Base-by-base conservation (phyloP, 2,329 filamentous ascomycete genomes). In the Hypoxylon sp. region DNA sequence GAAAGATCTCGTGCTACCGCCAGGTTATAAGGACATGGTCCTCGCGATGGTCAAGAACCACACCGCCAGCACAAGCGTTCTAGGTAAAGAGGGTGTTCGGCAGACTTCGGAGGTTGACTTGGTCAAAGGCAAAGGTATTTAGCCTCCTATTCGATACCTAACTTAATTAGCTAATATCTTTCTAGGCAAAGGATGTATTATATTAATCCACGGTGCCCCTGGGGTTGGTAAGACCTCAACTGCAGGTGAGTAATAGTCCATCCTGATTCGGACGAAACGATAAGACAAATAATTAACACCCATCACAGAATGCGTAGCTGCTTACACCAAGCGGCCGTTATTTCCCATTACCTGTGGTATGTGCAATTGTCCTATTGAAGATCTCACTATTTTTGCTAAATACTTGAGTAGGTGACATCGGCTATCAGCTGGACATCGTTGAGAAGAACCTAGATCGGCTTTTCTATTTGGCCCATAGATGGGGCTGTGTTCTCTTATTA, bases 141-240 rank as follows among this genome's bases (percentile, higher is more conserved):
- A 3, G 39, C 5, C 53, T 65, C 5, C 28, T 62, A 13, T 30
- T 66, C 2, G 48, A 67, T 24, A 7, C 8, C 11, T 19, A n/a
- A 8, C 7, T n/a, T 39, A 5, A 17, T 52, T 5, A 4, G 7
- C 32, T 30, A 43, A 17, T 37, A 6, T 28, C 15, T 15, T 52
- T 65, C 32, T 26, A 73, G 69, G 73, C 2, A 77, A 77, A 30
- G 75, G 76, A 0, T 67, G 76, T 0, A 72, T 78, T 1, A 70
- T 78, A 1, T 65, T 78, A 0, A 61, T 78, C 0, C 74, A 77
- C 13, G 76, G 76, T 1, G 71, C 67, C 0, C 75, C 74, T 0
- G 75, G 75, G 1, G 73, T 74, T 0, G 76, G 76, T 0, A 78
- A 78, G 44, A 77, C 76, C 0, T 70, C 72, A 0, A 77, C 75